Evolutionary conservation across 768 basidiomycete genomes (phyloP).

Genomic region (Leccinum ochraceum): DNA sequence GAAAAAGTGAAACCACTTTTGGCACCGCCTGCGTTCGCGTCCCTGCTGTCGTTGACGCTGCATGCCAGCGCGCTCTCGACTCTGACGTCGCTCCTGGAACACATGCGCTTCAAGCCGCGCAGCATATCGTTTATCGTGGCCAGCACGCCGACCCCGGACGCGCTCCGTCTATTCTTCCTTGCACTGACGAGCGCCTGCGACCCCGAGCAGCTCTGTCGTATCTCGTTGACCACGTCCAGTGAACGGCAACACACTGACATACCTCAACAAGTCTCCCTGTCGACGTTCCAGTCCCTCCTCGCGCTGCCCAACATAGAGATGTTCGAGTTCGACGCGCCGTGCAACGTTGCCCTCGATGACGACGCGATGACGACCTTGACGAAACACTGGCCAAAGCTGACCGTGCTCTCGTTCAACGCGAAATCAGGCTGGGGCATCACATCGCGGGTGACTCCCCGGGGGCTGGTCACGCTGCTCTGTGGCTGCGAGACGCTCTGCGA

Average conservation of each 20-base stretch:
- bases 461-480: slow-evolving; percentile 24
- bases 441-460: slow-evolving; percentile 21
- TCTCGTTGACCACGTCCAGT: slow-evolving; percentile 14
- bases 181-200: slow-evolving; percentile 16
- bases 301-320: slow-evolving; percentile 6
- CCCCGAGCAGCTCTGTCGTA: slow-evolving; percentile 3
- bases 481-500: slow-evolving; percentile 9
- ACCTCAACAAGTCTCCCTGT: slow-evolving; percentile 10
- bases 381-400: slow-evolving; percentile 24
- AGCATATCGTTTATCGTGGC: slow-evolving; percentile 18
- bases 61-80: slow-evolving; percentile 10
- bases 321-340: slow-evolving; percentile 23
- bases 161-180: slow-evolving; percentile 24
- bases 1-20: slow-evolving; percentile 15
- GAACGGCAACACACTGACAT: background rate
- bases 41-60: slow-evolving; percentile 14
- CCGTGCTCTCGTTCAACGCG: slow-evolving; percentile 17
- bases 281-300: slow-evolving; percentile 23
- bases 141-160: slow-evolving; percentile 14
- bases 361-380: slow-evolving; percentile 18
- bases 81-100: slow-evolving; percentile 24
- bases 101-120: slow-evolving; percentile 18
- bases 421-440: slow-evolving; percentile 21
- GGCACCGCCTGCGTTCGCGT: slow-evolving; percentile 18
- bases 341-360: slow-evolving; percentile 24